Conservation (phyloP, 2,329 filamentous ascomycete species). For the Polytolypa hystricis region DNA sequence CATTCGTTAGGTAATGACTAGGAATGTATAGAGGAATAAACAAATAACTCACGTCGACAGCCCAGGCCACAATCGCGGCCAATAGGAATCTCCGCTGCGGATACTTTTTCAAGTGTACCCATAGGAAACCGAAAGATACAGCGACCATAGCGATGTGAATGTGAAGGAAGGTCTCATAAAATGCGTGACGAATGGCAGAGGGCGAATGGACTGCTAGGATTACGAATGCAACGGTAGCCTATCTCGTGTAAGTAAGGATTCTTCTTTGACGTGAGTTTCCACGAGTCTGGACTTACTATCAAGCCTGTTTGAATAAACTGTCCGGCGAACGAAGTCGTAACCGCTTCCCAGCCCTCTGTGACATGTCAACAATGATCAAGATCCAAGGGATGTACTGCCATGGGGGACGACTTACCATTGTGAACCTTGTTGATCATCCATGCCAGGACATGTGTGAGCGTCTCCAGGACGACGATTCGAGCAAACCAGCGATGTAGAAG, state of each 20-base stretch:
- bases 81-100: slow-evolving; percentile 64
- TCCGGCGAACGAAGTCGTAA: slow-evolving; percentile 20
- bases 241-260: slow-evolving; percentile 9
- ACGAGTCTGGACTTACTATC: slow-evolving; percentile 26
- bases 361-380: neutral
- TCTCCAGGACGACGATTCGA: slow-evolving; percentile 56
- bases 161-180: slow-evolving; percentile 93
- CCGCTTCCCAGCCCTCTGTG: slow-evolving; percentile 26
- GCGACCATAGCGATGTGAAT: slow-evolving; percentile 68
- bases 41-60: slow-evolving; percentile 42
- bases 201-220: slow-evolving; percentile 59
- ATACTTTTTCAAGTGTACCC: slow-evolving; percentile 64
- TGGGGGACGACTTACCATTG: slow-evolving; percentile 19
- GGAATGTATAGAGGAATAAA: neutral
- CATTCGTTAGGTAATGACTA: slow-evolving; percentile 9
- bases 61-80: slow-evolving; percentile 66
- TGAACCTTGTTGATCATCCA: slow-evolving; percentile 63
- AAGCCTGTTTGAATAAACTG: slow-evolving; percentile 32
- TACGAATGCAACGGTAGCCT: slow-evolving; percentile 45
- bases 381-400: neutral
- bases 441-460: slow-evolving; percentile 57
- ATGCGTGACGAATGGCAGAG: slow-evolving; percentile 78
- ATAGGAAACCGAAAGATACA: slow-evolving; percentile 58
- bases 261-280: neutral
- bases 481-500: slow-evolving; percentile 67